Evolutionary conservation across 2,329 filamentous ascomycete species (phyloP).

Genomic region (Pseudogymnoascus sp.): DNA sequence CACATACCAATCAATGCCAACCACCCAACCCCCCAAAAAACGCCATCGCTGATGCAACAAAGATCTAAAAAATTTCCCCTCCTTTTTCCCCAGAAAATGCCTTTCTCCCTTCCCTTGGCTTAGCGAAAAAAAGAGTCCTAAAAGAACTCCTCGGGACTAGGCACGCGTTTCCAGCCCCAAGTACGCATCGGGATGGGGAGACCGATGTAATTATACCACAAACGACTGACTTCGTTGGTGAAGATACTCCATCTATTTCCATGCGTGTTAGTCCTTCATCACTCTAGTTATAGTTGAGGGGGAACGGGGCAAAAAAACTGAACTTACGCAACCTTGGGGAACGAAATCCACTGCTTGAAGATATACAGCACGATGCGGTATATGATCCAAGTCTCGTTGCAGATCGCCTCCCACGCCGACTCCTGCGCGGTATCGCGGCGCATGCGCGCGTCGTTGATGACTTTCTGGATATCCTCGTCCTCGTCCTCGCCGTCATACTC

Average conservation of each 20-base stretch:
- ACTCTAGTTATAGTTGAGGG: not conserved
- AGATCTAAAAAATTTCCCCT: no score
- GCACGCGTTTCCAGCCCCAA: slow-evolving; percentile 40
- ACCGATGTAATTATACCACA: slow-evolving; percentile 59
- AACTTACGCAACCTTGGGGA: slow-evolving; percentile 65
- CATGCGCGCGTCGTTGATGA: slow-evolving; percentile 23
- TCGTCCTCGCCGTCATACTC: slow-evolving; percentile 32
- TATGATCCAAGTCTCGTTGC: slow-evolving; percentile 52
- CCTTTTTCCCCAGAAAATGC: no score
- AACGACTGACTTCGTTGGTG: slow-evolving; percentile 43
- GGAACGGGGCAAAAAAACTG: no score
- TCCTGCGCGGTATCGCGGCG: slow-evolving; percentile 27
- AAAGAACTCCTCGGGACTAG: slow-evolving; percentile 28
- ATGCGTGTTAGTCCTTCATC: not conserved
- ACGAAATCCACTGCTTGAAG: slow-evolving; percentile 57
- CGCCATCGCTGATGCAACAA: slow-evolving; percentile 1
- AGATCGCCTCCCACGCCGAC: slow-evolving; percentile 49
- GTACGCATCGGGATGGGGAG: slow-evolving; percentile 46
- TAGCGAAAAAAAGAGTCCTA: no score
- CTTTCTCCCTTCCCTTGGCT: no score
- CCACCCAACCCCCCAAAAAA: not conserved
- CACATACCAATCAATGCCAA: no score
- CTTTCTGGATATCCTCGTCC: slow-evolving; percentile 37
- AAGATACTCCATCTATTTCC: slow-evolving; percentile 36
- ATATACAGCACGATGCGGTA: slow-evolving; percentile 59